These are phyloP conservation scores for Candida corydali DNA, from an alignment of 805 yeast species.

Conservation along the genomic window DNA sequence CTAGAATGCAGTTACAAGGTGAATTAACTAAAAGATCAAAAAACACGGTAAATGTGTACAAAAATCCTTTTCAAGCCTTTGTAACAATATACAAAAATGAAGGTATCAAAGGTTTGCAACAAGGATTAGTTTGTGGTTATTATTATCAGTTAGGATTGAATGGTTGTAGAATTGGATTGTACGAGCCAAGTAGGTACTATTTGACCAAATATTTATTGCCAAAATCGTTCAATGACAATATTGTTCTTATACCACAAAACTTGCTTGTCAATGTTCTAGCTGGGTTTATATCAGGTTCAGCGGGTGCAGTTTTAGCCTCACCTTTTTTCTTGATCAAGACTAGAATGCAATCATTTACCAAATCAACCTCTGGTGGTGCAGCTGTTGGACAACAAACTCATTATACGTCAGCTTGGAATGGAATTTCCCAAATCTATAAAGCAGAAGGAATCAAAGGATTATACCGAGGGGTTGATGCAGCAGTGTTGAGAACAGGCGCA, in stretches of 20 bases:
- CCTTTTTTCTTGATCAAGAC: constrained; percentile 93
- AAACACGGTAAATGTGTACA: constrained; percentile 54
- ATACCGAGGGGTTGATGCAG: constrained; percentile 92
- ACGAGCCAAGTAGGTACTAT: constrained; percentile 75
- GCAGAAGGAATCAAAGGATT: constrained; percentile 75
- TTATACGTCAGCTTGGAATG: constrained; percentile 67
- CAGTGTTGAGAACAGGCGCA: constrained; percentile 88
- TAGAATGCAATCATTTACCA: constrained; percentile 91
- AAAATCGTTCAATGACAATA: constrained; percentile 39
- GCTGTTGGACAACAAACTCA: constrained; percentile 88
- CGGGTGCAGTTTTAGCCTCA: constrained; percentile 87
- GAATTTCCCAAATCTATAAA: constrained; percentile 55
- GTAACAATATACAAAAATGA: constrained; percentile 68
- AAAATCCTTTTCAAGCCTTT: constrained; percentile 83
- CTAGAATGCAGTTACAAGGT: constrained; percentile 96
- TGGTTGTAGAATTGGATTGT: constrained; percentile 91
- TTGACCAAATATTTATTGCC: constrained; percentile 57
- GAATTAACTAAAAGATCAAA: constrained; percentile 60
- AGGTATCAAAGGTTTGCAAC: constrained; percentile 84
- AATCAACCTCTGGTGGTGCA: constrained; percentile 22
- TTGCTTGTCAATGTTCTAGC: constrained; percentile 64
- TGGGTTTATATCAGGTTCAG: constrained; percentile 81
- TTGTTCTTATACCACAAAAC: constrained; percentile 27
- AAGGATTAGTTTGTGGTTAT: constrained; percentile 87
- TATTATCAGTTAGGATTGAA: constrained; percentile 86